Evolutionary conservation across 1,284 basidiomycete genomes (phyloP), one percentile per base, ranked within the genome.

Genomic region (Ganoderma multipileum): DNA sequence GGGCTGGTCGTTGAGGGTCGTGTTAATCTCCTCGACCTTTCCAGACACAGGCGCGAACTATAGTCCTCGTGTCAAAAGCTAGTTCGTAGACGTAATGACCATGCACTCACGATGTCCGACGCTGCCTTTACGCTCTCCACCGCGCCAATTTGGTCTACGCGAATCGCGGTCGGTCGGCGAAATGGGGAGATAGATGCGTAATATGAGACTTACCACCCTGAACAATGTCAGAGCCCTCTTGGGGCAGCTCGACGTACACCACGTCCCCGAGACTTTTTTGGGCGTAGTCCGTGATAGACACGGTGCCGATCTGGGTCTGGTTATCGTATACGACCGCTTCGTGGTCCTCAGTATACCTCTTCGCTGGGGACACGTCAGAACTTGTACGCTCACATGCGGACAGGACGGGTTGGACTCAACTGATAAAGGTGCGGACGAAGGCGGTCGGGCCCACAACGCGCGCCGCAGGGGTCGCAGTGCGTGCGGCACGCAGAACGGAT

Each of bases 61-160:
- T 23, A 69, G 41, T 50, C 12, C 42, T 30, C 63, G 50, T 28
- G 20, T 60, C 33, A 69, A 38, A 26, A 68, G 38, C 42, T 62
- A 2, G 50, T 16, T 28, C 39, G 36, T 26, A 38, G 57, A 60
- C 57, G 55, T 61, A 36, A 69, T 63, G 70, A 69, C 64, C 38
- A 54, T 42, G 61, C 7, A 76, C 86, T 86, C 71, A 80, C 93
- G 79, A 98, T 97, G 80, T 98, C 97, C 8, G 96, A 98, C 41
- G 96, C 96, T 52, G 97, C 96, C 82, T 99, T 99, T 72, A 99
- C 97, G 74, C 96, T 98, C 83, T 99, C 97, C 33, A 99, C 96
- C 8, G 96, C 95, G 65, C 98, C 97, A 78, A 99, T 95, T 75
- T 93, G 85, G 68, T 96, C 97, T 98, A 54, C 47, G 28, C 9